Percentiles rank a stretch among this genome's conserved stretches.
Conservation (phyloP, 148 eudicot genomes). For the Arbutus unedo region DNA sequence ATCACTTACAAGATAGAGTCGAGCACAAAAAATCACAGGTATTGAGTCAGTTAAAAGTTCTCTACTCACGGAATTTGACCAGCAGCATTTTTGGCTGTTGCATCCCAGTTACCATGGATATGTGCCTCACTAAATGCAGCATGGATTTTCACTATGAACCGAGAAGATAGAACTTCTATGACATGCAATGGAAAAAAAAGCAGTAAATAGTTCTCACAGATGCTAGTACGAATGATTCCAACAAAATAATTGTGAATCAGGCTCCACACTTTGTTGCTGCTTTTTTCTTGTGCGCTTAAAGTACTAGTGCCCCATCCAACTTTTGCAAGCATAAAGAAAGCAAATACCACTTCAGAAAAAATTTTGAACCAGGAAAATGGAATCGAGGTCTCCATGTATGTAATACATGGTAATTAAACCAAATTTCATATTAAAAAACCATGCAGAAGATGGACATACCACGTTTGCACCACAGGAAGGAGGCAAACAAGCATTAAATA, state of each 20-base stretch:
- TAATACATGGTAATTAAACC: background rate
- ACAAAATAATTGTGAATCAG: background rate
- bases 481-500: background rate
- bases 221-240: background rate
- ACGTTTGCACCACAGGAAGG: background rate
- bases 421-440: background rate
- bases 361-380: background rate
- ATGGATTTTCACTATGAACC: background rate
- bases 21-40: background rate
- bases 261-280: background rate
- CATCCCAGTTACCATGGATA: background rate
- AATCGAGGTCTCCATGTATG: background rate
- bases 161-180: background rate
- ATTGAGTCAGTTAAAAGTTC: background rate
- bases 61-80: background rate
- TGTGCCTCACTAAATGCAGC: background rate
- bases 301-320: background rate
- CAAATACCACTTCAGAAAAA: background rate
- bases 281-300: background rate
- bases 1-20: background rate
- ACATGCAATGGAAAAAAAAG: background rate
- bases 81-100: background rate
- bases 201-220: background rate
- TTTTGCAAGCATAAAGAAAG: conserved; percentile 2
- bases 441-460: background rate